Evolutionary conservation across 2,329 filamentous ascomycete species (phyloP).

Genomic region (Aureobasidium sp.): DNA sequence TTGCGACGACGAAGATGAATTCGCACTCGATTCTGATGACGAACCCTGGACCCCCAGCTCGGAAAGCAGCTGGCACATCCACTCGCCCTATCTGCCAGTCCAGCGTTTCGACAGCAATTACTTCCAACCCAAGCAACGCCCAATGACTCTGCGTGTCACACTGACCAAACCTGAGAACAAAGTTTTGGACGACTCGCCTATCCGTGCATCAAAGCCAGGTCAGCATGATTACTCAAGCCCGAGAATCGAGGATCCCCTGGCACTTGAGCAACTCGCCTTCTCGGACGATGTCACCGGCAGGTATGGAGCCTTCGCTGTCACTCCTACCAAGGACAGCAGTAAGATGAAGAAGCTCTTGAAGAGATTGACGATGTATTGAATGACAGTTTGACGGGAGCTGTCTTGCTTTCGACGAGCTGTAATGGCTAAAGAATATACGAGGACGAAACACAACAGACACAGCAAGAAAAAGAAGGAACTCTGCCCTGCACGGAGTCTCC

Average conservation of each 20-base stretch:
- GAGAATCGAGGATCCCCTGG: constrained; percentile 38
- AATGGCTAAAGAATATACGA: background rate
- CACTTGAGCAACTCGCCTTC: constrained; percentile 44
- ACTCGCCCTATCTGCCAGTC: background rate
- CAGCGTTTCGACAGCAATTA: constrained; percentile 10
- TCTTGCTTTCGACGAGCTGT: background rate
- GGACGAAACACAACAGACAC: background rate
- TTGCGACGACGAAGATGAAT: constrained; percentile 12
- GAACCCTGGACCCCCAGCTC: constrained; percentile 1
- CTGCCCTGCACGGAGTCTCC: background rate
- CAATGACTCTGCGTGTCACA: constrained; percentile 97
- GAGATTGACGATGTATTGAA: background rate
- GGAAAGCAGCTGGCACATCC: background rate
- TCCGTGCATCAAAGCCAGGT: background rate
- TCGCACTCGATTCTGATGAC: background rate
- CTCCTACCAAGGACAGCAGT: background rate
- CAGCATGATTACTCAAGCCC: background rate
- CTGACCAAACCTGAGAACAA: constrained; percentile 82
- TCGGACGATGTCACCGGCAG: constrained; percentile 29
- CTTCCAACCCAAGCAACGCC: constrained; percentile 47
- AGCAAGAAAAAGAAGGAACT: background rate
- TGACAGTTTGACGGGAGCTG: background rate
- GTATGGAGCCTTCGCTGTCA: constrained; percentile 36
- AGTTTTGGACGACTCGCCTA: constrained; percentile 50
- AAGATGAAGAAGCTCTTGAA: constrained; percentile 13